A percentile compares a stretch with the other conserved stretches of the same genome.
These are phyloP conservation scores for Cladochytrium replicatum DNA, from an alignment of 192 early-diverging fungal genomes.

Conservation along the genomic window DNA sequence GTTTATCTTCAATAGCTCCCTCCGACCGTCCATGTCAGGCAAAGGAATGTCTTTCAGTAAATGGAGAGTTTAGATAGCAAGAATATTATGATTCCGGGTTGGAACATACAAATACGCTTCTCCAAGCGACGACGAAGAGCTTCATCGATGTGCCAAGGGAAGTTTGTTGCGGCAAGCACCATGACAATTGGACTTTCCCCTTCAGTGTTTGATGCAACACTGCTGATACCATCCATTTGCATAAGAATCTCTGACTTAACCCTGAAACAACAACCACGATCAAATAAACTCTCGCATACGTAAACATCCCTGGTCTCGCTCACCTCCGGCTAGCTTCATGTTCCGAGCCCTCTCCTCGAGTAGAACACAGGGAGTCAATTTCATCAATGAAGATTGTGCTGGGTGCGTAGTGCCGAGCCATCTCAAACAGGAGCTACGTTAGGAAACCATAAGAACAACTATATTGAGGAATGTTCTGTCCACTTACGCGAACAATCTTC, in stretches of 20 bases:
- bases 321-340: constrained; percentile 38
- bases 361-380: constrained; percentile 45
- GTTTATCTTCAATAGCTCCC: constrained; percentile 46
- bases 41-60: constrained; percentile 43
- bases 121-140: constrained; percentile 48
- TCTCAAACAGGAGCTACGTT: constrained; percentile 65
- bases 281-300: too few species aligned
- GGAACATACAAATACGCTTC: constrained; percentile 49
- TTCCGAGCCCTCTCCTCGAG: constrained; percentile 40
- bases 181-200: constrained; percentile 46
- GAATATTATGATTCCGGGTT: too few species aligned
- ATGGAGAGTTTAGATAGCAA: too few species aligned
- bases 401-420: constrained; percentile 52
- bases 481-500: constrained; percentile 44
- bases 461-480: constrained; percentile 64
- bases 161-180: constrained; percentile 57
- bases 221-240: constrained; percentile 55
- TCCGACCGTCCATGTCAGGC: constrained; percentile 39
- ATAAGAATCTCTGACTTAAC: constrained; percentile 54
- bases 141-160: constrained; percentile 62
- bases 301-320: too few species aligned
- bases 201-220: constrained; percentile 16
- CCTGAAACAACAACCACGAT: too few species aligned
- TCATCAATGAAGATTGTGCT: constrained; percentile 59
- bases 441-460: constrained; percentile 95